phyloP scores from a whole-genome alignment of 23 red algal species.

The Chondrus crispus region DNA sequence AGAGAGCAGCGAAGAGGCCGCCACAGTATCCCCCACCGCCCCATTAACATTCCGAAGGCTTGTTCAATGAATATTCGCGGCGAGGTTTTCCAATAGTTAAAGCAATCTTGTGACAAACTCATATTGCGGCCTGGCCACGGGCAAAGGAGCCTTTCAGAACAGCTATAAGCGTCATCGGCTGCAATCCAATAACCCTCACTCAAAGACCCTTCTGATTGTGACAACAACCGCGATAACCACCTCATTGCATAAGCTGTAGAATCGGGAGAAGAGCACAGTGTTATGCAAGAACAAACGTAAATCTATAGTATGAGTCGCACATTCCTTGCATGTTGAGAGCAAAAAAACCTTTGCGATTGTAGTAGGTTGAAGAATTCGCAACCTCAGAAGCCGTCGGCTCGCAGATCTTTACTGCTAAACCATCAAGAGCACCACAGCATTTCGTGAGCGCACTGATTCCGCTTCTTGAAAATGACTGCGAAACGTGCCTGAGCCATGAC shows the following conservation, averaged over 20 bases:
- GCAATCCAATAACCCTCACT: neutral
- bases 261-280: too few relatives aligned
- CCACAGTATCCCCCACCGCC: neutral
- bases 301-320: neutral
- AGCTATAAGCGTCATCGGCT: slow-evolving; percentile 5
- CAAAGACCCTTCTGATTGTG: neutral
- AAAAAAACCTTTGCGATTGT: slow-evolving; percentile 23
- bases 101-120: neutral
- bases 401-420: neutral
- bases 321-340: slow-evolving; percentile 7
- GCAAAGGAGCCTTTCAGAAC: neutral
- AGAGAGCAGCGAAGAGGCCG: neutral
- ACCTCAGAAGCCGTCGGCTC: slow-evolving; percentile 7
- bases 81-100: neutral
- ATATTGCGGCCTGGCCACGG: neutral
- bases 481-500: neutral
- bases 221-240: neutral
- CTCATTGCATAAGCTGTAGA: neutral
- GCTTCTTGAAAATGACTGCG: neutral
- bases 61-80: neutral
- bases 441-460: neutral
- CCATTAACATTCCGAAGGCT: neutral
- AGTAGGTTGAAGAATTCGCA: slow-evolving; percentile 14
- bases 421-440: slow-evolving; percentile 17
- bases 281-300: neutral